Evolutionary conservation across 129 eudicot species (phyloP), one percentile per base, ranked within the genome.

Genomic region (Ambrosia trifida): DNA sequence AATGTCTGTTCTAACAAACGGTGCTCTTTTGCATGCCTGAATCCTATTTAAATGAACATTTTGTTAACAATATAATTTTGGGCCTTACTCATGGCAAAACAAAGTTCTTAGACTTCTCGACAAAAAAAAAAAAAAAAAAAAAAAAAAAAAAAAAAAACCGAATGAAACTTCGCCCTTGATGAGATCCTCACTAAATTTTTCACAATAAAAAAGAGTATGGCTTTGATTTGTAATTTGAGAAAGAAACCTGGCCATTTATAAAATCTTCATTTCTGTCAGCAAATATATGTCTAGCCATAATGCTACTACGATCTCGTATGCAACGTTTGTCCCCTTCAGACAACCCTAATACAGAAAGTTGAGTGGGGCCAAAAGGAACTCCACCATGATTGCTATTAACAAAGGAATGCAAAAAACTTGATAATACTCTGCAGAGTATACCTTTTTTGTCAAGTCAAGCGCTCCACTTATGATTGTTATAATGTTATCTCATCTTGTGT

Each of bases 261-360:
- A 94, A 94, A 31, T 89, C 96, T 70, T 94, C 97, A 43, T 80
- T 85, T 82, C 84, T 87, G 78, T 89, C 98, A 58, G 93, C 96
- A 89, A 94, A 87, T 30, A 94, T 61, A 78, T 94, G 98, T 4
- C 96, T 89, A 62, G 98, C 98, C 98, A 94, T 94, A 64, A 94
- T 94, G 82, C 95, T 94, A 79, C 96, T 89, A n/a, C 98, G 98
- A 68, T 94, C 95, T 7, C 97, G 90, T 71, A 94, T 89, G 79
- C 98, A 89, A 68, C 84, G 88, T 79, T 94, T 94, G 75, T 94
- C 98, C 52, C 96, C 95, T 75, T 89, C 86, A 51, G 95, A 89
- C 84, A 94, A 78, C 32, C 98, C 98, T 69, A 94, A 80, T 18
- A 84, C 77, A 5, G 98, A 96, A 70, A 94, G 89, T 14, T 89